Evolutionary conservation across 2,329 filamentous ascomycete species (phyloP).

Genomic region (Neoarthrinium moseri): DNA sequence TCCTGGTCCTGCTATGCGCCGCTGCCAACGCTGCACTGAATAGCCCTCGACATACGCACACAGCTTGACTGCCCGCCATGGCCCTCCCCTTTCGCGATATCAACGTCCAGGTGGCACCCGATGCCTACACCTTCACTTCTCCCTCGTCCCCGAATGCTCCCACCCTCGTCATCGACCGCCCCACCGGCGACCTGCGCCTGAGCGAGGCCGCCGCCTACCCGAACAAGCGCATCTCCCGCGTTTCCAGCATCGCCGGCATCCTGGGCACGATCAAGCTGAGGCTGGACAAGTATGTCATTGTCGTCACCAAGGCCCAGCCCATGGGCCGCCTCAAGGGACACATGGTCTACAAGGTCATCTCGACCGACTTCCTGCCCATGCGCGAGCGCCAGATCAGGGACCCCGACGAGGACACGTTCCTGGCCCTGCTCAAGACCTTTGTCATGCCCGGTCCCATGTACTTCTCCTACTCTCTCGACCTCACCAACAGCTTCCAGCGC

Average conservation of each 20-base stretch:
- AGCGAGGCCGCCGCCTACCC: conserved; percentile 75
- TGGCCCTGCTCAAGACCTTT: conserved; percentile 76
- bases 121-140: conserved; percentile 94
- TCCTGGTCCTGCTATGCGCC: conserved; percentile 5
- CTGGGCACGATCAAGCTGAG: conserved; percentile 91
- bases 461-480: conserved; percentile 95
- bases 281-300: conserved; percentile 93
- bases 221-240: conserved; percentile 67
- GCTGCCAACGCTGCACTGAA: neutral
- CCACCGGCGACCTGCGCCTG: conserved; percentile 85
- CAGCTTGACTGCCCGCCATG: conserved; percentile 22
- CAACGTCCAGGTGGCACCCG: conserved; percentile 88
- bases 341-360: conserved; percentile 89
- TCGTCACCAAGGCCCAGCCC: conserved; percentile 91
- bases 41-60: neutral
- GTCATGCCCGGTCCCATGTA: conserved; percentile 88
- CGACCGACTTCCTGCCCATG: conserved; percentile 90
- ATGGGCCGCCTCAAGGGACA: conserved; percentile 92
- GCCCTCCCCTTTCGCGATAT: conserved; percentile 84
- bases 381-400: conserved; percentile 91
- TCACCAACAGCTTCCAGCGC: conserved; percentile 95
- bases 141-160: conserved; percentile 89
- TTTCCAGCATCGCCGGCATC: conserved; percentile 93
- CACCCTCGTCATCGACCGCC: conserved; percentile 84
- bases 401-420: conserved; percentile 89